Base-by-base conservation (phyloP, 148 eudicot species). In the Persicaria maculosa region DNA sequence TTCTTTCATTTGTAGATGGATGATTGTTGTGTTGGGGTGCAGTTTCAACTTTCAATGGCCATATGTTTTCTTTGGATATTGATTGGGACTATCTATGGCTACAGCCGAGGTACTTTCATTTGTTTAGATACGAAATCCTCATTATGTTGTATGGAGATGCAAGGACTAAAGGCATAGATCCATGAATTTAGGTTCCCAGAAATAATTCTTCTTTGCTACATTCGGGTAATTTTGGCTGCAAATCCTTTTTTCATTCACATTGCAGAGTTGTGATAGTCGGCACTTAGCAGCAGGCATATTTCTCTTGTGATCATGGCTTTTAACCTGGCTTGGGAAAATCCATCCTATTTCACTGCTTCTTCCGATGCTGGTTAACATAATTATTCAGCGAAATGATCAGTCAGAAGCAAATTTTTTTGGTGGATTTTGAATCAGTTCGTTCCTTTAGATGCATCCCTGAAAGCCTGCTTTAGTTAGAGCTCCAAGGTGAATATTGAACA, bases 21-120 rank as follows among this genome's bases (percentile, higher is more conserved):
- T 65, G 70, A 65, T 40, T 65, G 47, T 65, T 36, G 70, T 65
- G 70, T 65, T 65, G 47, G 70, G 19, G 43, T 65, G 70, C 70
- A 65, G 40, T 31, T 65, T 45, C 70, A 40, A 48, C 46, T 40
- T 65, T 65, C 70, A 65, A 20, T 65, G 70, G 70, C 46, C 70
- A 65, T 65, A 65, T 36, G 19, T 65, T 65, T 31, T 40, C 70
- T 31, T 62, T 62, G 44, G 45, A 36, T 25, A 36, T 65, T 65
- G 47, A 43, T 65, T 62, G 68, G 68, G 68, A 62, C 62, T 57
- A 25, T 25, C 44, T 62, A 25, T 31, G 68, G 43, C 68, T 65
- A 36, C 46, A 65, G 70, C 70, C 17, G 70, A 65, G 70, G 70
- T 65, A 40, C 70, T 58, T 20, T 58, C 36, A 58, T 19, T 58